Evolutionary conservation across 2,329 filamentous ascomycete species (phyloP).

Genomic region (Colletotrichum tropicale): DNA sequence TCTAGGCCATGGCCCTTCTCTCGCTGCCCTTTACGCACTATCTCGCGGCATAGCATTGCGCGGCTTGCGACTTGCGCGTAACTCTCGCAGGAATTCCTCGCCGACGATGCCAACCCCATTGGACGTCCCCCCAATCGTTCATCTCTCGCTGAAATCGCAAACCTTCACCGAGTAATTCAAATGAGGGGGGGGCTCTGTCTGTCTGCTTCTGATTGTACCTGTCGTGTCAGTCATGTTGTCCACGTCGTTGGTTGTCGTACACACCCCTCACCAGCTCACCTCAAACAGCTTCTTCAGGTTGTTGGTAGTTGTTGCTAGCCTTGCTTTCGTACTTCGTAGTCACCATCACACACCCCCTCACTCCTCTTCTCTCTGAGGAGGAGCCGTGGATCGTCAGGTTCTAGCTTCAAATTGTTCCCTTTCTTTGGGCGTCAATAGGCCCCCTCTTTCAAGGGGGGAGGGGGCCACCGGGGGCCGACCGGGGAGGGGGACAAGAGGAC

Average conservation of each 20-base stretch:
- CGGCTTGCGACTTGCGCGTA: not conserved
- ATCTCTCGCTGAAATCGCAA: conserved; percentile 6
- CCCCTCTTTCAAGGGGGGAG: not conserved
- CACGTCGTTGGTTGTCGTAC: not conserved
- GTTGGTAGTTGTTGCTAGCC: not conserved
- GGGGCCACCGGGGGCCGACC: not conserved
- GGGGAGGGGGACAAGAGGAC: not conserved
- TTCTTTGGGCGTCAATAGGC: not conserved
- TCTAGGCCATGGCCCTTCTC: not conserved
- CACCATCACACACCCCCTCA: not conserved
- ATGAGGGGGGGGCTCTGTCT: not conserved
- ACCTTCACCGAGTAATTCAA: conserved; percentile 2
- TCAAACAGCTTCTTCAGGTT: not conserved
- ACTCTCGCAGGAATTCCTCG: not conserved
- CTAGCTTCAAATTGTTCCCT: not conserved
- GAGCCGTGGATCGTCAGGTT: not conserved
- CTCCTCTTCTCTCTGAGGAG: not conserved
- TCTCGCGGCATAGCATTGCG: not conserved
- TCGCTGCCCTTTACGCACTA: not conserved
- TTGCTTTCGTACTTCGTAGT: not conserved
- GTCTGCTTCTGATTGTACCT: not conserved
- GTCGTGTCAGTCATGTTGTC: not conserved
- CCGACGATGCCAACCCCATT: not conserved
- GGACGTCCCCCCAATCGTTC: not conserved
- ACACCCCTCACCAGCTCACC: not conserved